Base-by-base conservation (phyloP, 352 stramenopile genomes). In the Globisporangium ultimum region DNA sequence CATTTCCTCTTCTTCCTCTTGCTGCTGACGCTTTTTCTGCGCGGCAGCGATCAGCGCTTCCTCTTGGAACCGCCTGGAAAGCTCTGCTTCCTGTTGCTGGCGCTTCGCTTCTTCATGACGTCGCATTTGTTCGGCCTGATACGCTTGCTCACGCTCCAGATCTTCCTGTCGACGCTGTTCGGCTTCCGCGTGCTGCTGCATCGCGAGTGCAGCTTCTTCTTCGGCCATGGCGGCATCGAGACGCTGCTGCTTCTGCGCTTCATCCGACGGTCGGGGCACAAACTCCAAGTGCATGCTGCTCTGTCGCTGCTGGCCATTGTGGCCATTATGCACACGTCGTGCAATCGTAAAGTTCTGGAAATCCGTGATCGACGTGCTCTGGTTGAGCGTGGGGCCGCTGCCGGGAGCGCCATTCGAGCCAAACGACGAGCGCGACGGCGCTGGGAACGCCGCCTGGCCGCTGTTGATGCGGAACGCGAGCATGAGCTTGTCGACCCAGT, bases 261-360 rank as follows among this genome's bases (percentile, higher is more conserved):
- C n/a, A 41, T 46, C 69, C 28, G 75, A 80, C 22, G 70, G 46
- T 8, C 67, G 57, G 0, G 28, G 28, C n/a, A 36, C 68, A 36
- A 70, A 66, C 1, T 84, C 73, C 13, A 60, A 40, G 12, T 18
- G 53, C 18, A 36, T 71, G 58, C 3, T 58, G 55, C 78, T 88
- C 45, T 81, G 72, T 24, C 78, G 76, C 36, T 71, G 76, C 36
- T 71, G 67, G n/a, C 60, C 63, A 1, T 63, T 53, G 18, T 71
- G 67, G n/a, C 60, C 66, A 1, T 63, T 53, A 17, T 72, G 61
- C 10, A 66, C 68, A 14, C 71, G 65, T 20, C 81, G 64, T 15
- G 81, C 72, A 5, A 72, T 66, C 15, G 83, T 76, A 63, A 93
- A 93, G 72, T 91, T 93, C 61, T 89, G 83, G 64, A 93, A 93